Conservation (phyloP, 2,329 filamentous ascomycete species). For the Hawksworthiomyces lignivorus region DNA sequence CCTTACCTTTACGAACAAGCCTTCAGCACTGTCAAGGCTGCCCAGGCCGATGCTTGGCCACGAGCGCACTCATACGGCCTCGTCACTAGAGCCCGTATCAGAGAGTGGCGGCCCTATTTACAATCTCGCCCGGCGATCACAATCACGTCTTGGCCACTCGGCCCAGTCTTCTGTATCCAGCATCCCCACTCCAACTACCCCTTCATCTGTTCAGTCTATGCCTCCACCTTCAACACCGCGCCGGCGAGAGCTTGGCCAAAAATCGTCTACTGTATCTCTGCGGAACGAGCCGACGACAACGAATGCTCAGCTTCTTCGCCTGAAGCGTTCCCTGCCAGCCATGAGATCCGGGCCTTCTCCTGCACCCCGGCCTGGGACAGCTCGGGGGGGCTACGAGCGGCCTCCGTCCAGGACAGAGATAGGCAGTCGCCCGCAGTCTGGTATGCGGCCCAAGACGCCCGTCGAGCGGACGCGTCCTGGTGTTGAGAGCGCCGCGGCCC, state of each 20-base stretch:
- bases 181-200: conserved; percentile 52
- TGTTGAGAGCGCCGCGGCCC: conserved; percentile 44
- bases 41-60: conserved; percentile 64
- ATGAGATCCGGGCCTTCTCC: conserved; percentile 46
- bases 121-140: conserved; percentile 51
- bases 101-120: conserved; percentile 70
- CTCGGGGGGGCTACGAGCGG: conserved; percentile 40
- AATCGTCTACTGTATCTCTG: conserved; percentile 45
- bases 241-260: conserved; percentile 50
- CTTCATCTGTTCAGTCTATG: conserved; percentile 45
- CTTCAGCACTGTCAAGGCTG: conserved; percentile 58
- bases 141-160: conserved; percentile 61
- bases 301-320: conserved; percentile 54
- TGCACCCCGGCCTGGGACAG: conserved; percentile 34
- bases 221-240: conserved; percentile 50
- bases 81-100: conserved; percentile 83
- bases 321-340: conserved; percentile 58
- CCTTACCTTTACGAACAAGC: conserved; percentile 83
- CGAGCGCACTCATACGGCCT: conserved; percentile 59
- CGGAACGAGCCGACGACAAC: conserved; percentile 57
- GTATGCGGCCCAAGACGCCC: conserved; percentile 62
- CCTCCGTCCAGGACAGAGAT: conserved; percentile 52
- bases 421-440: conserved; percentile 38
- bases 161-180: conserved; percentile 61
- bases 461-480: conserved; percentile 50